phyloP scores from a whole-genome alignment of 352 stramenopile genomes.

The Saprolegnia diclina region DNA sequence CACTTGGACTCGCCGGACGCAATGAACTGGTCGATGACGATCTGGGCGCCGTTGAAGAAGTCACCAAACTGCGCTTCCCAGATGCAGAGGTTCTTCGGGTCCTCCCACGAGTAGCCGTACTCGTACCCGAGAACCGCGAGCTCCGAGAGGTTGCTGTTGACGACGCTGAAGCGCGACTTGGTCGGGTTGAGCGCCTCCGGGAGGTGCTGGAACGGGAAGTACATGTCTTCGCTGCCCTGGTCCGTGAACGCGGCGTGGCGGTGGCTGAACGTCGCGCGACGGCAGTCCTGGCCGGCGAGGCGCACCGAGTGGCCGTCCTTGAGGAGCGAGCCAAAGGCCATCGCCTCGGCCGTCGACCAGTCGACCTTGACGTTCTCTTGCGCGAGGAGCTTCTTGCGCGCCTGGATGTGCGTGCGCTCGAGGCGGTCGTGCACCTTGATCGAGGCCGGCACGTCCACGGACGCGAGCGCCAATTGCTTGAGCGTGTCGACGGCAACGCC shows the following conservation, averaged over 20 bases:
- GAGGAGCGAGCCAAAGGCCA: constrained; percentile 84
- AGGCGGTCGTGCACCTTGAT: constrained; percentile 64
- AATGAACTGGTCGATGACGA: constrained; percentile 87
- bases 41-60: constrained; percentile 86
- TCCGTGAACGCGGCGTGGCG: constrained; percentile 83
- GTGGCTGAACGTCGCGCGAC: constrained; percentile 85
- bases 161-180: constrained; percentile 45
- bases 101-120: constrained; percentile 86
- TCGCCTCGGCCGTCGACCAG: constrained; percentile 69
- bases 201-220: constrained; percentile 72
- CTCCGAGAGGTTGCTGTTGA: constrained; percentile 83
- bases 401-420: constrained; percentile 69
- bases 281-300: constrained; percentile 77
- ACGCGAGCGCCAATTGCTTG: constrained; percentile 54
- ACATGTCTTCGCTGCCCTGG: constrained; percentile 65
- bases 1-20: constrained; percentile 84
- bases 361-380: constrained; percentile 35
- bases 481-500: constrained; percentile 55
- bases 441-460: constrained; percentile 48
- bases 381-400: constrained; percentile 65
- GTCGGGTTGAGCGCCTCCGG: constrained; percentile 28
- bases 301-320: constrained; percentile 76
- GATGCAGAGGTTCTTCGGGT: constrained; percentile 71
- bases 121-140: constrained; percentile 86
- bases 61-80: constrained; percentile 90